phyloP scores from a whole-genome alignment of 1,284 basidiomycete genomes.

The Ustilago hordei region DNA sequence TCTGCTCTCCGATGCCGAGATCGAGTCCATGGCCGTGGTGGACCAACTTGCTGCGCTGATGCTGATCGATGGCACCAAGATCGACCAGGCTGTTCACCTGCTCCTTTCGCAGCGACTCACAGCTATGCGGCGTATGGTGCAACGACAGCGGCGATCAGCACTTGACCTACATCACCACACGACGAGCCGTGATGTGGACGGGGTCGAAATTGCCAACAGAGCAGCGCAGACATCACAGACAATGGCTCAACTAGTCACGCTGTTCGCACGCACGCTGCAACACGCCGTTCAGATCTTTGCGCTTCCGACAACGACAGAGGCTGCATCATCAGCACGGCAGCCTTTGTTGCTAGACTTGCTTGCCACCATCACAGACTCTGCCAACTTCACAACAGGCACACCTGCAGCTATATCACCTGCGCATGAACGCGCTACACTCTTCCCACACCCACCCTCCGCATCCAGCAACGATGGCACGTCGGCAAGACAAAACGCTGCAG shows the following conservation, averaged over 20 bases:
- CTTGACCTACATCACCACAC: conserved; percentile 6
- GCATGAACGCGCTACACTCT: conserved; percentile 16
- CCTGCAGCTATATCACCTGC: conserved; percentile 19
- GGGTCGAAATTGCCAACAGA: background rate
- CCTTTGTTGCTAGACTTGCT: conserved; percentile 28
- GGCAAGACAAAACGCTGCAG: conserved; percentile 28
- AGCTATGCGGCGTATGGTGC: conserved; percentile 29
- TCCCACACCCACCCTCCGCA: conserved; percentile 10
- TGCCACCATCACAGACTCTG: conserved; percentile 17
- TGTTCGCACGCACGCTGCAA: conserved; percentile 43
- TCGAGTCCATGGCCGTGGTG: conserved; percentile 35
- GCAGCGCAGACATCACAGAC: conserved; percentile 29
- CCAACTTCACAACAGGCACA: conserved; percentile 9
- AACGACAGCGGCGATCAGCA: conserved; percentile 9
- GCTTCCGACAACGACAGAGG: conserved; percentile 13
- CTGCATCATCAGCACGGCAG: conserved; percentile 2
- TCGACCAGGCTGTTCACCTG: conserved; percentile 30
- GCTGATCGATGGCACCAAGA: conserved; percentile 42
- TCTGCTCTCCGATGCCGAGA: conserved; percentile 42
- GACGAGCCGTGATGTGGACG: background rate
- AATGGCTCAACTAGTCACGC: conserved; percentile 28
- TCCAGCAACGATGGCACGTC: conserved; percentile 2
- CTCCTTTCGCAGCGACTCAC: conserved; percentile 46
- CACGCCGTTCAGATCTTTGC: conserved; percentile 38
- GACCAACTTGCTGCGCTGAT: conserved; percentile 48